Conservation (phyloP, 2,329 filamentous ascomycete species). For the Lizonia empirigonia region DNA sequence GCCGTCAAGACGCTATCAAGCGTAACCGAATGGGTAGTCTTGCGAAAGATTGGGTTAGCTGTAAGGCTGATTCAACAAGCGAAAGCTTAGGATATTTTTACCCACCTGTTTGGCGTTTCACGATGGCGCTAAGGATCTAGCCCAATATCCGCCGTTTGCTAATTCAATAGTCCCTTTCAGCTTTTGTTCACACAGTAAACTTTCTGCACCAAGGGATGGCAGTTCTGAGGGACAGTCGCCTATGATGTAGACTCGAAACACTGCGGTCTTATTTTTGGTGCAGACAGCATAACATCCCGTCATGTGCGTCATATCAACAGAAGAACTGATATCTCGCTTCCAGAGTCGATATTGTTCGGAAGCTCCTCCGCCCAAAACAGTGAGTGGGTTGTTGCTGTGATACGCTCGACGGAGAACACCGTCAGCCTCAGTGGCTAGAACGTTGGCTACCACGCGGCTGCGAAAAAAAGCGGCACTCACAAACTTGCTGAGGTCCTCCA, state of each 20-base stretch:
- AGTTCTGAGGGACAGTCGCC: neutral
- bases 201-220: constrained; percentile 1
- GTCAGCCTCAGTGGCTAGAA: constrained; percentile 2
- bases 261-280: constrained; percentile 9
- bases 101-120: constrained; percentile 12
- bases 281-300: neutral
- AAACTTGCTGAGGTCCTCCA: too few species aligned
- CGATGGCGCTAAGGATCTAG: constrained; percentile 11
- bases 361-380: neutral
- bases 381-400: too few species aligned
- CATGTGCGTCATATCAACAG: constrained; percentile 5
- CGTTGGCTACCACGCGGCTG: too few species aligned
- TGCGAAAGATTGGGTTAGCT: constrained; percentile 2
- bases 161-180: constrained; percentile 19
- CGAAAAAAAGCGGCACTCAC: too few species aligned
- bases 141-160: constrained; percentile 15
- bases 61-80: constrained; percentile 15
- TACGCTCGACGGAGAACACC: neutral
- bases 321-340: too few species aligned
- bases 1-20: constrained; percentile 1
- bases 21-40: constrained; percentile 1
- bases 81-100: constrained; percentile 23
- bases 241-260: neutral
- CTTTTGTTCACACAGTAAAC: constrained; percentile 1
- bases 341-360: neutral